Conservation (phyloP, 1,139 yeast species). For the Geotrichum fermentans region DNA sequence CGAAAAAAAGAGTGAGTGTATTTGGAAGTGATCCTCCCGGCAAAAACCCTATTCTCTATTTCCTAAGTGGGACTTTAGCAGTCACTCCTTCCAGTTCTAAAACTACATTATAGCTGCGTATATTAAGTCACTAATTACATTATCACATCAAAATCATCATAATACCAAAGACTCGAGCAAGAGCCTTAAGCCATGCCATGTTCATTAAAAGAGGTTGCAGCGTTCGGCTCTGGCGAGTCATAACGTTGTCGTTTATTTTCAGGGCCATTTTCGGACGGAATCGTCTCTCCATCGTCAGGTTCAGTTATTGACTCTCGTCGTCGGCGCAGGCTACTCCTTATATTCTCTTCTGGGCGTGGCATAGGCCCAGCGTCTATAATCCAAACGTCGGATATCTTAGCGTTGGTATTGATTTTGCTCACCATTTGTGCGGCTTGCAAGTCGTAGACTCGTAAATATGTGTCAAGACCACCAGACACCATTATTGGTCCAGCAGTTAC, state of each 20-base stretch:
- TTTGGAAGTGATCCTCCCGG: no score
- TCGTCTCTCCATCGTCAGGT: neutral
- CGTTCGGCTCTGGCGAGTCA: no score
- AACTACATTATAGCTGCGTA: neutral
- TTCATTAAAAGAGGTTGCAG: no score
- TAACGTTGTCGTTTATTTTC: slow-evolving; percentile 4
- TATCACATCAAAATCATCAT: no score
- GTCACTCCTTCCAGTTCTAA: neutral
- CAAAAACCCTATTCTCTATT: slow-evolving; percentile 1
- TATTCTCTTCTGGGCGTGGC: neutral
- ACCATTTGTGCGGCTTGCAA: slow-evolving; percentile 51
- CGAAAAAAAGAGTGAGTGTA: neutral
- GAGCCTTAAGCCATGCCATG: no score
- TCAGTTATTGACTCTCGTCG: neutral
- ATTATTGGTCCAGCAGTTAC: slow-evolving; percentile 28
- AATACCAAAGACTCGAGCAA: no score
- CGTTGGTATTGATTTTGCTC: slow-evolving; percentile 62
- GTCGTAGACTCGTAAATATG: slow-evolving; percentile 69
- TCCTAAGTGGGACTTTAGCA: neutral
- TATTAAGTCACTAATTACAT: slow-evolving; percentile 3
- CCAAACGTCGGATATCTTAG: slow-evolving; percentile 53
- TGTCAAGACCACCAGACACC: slow-evolving; percentile 69
- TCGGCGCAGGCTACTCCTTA: neutral
- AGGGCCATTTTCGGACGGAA: neutral
- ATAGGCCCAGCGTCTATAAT: slow-evolving; percentile 37